These are phyloP conservation scores for Pharus latifolius DNA, from an alignment of 176 grass and related monocot species.

Conservation along the genomic window DNA sequence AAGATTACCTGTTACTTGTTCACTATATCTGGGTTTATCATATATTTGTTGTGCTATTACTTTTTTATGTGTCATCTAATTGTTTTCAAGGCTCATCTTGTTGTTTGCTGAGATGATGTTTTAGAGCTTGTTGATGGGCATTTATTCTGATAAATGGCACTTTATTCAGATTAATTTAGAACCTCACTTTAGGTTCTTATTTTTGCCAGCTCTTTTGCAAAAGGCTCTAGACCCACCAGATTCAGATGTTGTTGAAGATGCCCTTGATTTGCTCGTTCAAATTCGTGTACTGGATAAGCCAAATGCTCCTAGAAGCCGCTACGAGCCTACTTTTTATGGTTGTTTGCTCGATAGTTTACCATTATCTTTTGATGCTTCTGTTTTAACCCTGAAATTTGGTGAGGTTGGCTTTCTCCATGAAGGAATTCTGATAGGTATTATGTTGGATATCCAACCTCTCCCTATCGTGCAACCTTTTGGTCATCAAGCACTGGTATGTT, in stretches of 20 bases:
- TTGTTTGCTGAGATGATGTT: too few species aligned
- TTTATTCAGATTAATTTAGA: conserved; percentile 2
- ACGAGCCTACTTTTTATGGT: conserved; percentile 77
- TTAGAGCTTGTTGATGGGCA: too few species aligned
- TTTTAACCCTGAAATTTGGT: conserved; percentile 65
- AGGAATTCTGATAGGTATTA: conserved; percentile 67
- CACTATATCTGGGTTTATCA: not conserved
- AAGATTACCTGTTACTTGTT: not conserved
- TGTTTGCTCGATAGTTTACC: conserved; percentile 75
- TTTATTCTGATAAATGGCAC: too few species aligned
- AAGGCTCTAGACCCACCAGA: conserved; percentile 70
- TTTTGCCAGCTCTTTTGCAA: conserved; percentile 52
- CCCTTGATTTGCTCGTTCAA: conserved; percentile 55
- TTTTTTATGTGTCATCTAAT: too few species aligned
- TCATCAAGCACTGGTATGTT: conserved; percentile 61
- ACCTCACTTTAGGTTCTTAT: conserved; percentile 13
- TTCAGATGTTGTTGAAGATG: conserved; percentile 44
- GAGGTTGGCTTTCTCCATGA: conserved; percentile 60
- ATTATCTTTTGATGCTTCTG: conserved; percentile 77
- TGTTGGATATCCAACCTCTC: conserved; percentile 79
- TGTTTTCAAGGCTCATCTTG: too few species aligned
- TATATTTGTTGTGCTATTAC: too few species aligned
- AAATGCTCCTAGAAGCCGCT: conserved; percentile 37
- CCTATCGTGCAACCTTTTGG: conserved; percentile 87
- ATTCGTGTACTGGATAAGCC: conserved; percentile 58